Evolutionary conservation across 1,139 yeast genomes (phyloP), one percentile per base, ranked within the genome.

Genomic region (Saccharomyces hybrid): DNA sequence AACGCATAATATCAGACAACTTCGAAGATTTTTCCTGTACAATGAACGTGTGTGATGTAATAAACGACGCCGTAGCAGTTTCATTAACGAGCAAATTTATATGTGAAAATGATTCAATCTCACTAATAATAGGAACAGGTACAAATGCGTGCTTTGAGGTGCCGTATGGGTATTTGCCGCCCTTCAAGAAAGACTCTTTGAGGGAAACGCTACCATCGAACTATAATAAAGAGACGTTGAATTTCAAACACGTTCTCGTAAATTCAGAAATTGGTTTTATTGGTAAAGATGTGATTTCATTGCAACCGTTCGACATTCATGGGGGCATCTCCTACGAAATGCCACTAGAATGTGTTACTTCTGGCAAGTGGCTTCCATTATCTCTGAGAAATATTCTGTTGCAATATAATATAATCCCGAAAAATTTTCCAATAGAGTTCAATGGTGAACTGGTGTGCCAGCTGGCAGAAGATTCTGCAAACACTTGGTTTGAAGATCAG

Each of bases 71-170:
- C 0, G 59, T 70, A 8, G 73, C 73, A 0, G 70, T 71, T 0
- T 63, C 65, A 52, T 52, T 71, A 30, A 61, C 71, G 0, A 59
- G 61, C 52, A 57, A 61, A 30, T 59, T 60, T 23, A 51, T 55
- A 25, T 47, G 50, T 32, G 25, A 53, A 23, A 31, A 50, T 4
- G 50, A 54, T 28, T 30, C 52, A 13, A 58, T 70, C n/a, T 67
- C 74, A 0, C 55, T 72, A 48, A 68, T 72, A 16, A 47, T 72
- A 28, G 75, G 75, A 0, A 72, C 75, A 5, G 75, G 75, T 9
- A 55, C 70, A 2, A 72, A 72, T 49, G 54, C 68, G 3, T 70
- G 75, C 53, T 62, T 72, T 32, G 64, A 64, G 30, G 30, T 66
- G 8, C 63, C 63, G n/a, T 54, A 49, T 11, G 47, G 50, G 1